Evolutionary conservation across 257 asterid genomes (phyloP).

Genomic region (Rauvolfia tetraphylla): DNA sequence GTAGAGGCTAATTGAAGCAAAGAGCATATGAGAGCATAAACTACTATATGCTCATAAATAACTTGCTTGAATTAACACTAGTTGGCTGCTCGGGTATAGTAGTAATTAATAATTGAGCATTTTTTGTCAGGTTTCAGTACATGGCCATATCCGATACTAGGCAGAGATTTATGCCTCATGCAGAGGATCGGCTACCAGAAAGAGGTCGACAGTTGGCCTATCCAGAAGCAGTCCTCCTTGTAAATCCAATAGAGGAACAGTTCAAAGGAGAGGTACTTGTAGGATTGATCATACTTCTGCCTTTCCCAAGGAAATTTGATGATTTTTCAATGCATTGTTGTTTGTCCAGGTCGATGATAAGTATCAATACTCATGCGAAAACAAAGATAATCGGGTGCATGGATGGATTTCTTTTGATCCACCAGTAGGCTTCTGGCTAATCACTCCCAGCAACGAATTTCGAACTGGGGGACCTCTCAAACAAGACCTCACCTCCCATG

Average conservation of each 20-base stretch:
- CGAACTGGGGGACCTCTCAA: conserved; percentile 32
- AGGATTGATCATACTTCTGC: background rate
- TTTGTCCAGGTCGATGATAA: conserved; percentile 39
- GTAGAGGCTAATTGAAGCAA: no score
- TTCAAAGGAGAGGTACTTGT: conserved; percentile 59
- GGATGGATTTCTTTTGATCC: conserved; percentile 32
- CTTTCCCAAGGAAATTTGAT: background rate
- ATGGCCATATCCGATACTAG: conserved; percentile 64
- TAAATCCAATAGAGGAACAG: conserved; percentile 52
- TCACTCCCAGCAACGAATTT: conserved; percentile 35
- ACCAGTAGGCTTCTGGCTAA: conserved; percentile 35
- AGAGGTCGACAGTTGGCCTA: conserved; percentile 60
- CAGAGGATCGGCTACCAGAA: conserved; percentile 58
- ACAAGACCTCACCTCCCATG: conserved; percentile 45
- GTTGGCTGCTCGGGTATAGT: no score
- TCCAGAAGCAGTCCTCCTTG: conserved; percentile 75
- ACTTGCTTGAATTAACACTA: no score
- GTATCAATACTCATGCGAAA: conserved; percentile 27
- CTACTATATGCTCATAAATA: no score
- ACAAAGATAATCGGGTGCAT: conserved; percentile 27
- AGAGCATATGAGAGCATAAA: no score
- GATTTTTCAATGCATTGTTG: background rate
- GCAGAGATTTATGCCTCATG: conserved; percentile 68
- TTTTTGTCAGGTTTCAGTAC: conserved; percentile 52
- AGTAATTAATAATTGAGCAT: background rate